Base-by-base conservation (phyloP, 495 filamentous ascomycete species). In the Trichoderma virens region DNA sequence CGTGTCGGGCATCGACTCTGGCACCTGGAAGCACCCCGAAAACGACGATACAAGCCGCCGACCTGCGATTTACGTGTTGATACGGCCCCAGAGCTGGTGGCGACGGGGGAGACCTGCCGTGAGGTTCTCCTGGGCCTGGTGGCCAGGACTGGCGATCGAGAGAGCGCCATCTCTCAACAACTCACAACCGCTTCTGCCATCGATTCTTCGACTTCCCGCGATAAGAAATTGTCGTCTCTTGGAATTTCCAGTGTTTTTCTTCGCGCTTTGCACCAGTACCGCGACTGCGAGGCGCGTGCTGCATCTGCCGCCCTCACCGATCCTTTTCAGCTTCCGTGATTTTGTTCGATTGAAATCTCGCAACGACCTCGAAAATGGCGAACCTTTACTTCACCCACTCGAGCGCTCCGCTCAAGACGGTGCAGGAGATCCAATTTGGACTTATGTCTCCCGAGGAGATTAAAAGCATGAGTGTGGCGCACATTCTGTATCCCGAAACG, bases 361-460 rank as follows among this genome's bases (percentile, higher is more conserved):
- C 64, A 47, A 61, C 39, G 51, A 32, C 54, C 56, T 32, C 62
- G 70, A 92, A 71, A 71, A 98, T 97, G 94, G 86, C 92, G 82
- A 94, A 95, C 79, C 88, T 96, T 70, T 88, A 88, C 72, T 96
- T 97, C 69, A 83, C 88, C 64, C 88, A 91, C 73, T 98, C 94
- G 69, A 92, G 90, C 81, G 94, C 94, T 85, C 91, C 92, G 69
- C 80, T 97, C 83, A 91, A 92, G 80, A 91, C 88, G 64, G 91
- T 99, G 67, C 86, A 96, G 82, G 94, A 98, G 83, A 96, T 99
- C 67, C 95, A 98, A 79, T 99, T 99, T 76, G 94, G 94, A 70
- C 86, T 99, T 65, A 80, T 97, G 70, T 93, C 92, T 20, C 94
- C 95, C 1, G 93, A 98, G 72, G 95, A 99, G 76, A 95, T 97